phyloP scores from a whole-genome alignment of 225 moss, liverwort and hornwort species.

The Sphagnum contortum region DNA sequence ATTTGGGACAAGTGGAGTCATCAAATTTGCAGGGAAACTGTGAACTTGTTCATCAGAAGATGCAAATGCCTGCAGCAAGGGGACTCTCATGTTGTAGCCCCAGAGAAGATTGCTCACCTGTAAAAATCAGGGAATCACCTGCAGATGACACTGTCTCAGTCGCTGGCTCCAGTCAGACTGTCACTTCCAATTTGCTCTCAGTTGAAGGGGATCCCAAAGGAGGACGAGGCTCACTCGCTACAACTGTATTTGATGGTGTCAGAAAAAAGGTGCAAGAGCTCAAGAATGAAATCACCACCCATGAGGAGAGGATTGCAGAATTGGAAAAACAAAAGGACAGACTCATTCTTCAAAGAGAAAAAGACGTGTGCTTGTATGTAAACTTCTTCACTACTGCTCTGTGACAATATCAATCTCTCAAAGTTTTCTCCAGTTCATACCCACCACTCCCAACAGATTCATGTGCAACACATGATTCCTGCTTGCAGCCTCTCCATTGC shows the following conservation, averaged over 20 bases:
- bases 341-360: conserved; percentile 40
- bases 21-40: conserved; percentile 58
- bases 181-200: conserved; percentile 34
- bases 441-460: too few relatives aligned
- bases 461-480: too few relatives aligned
- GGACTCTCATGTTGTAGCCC: conserved; percentile 34
- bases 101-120: conserved; percentile 45
- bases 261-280: conserved; percentile 76
- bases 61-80: conserved; percentile 7
- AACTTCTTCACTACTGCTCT: too few relatives aligned
- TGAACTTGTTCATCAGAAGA: conserved; percentile 13
- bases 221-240: conserved; percentile 29
- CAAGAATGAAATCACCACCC: conserved; percentile 46
- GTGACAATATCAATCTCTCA: too few relatives aligned
- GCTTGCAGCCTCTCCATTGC: too few relatives aligned
- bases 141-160: conserved; percentile 69
- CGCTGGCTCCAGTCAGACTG: conserved; percentile 66
- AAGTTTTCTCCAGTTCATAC: too few relatives aligned
- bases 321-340: conserved; percentile 44
- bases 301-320: conserved; percentile 38
- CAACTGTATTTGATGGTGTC: conserved; percentile 79
- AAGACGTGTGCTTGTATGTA: conserved; percentile 42
- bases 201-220: conserved; percentile 30
- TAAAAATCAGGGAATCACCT: conserved; percentile 59
- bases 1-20: conserved; percentile 79